phyloP scores from a whole-genome alignment of 2,329 filamentous ascomycete genomes.

The Pseudogymnoascus sp. region DNA sequence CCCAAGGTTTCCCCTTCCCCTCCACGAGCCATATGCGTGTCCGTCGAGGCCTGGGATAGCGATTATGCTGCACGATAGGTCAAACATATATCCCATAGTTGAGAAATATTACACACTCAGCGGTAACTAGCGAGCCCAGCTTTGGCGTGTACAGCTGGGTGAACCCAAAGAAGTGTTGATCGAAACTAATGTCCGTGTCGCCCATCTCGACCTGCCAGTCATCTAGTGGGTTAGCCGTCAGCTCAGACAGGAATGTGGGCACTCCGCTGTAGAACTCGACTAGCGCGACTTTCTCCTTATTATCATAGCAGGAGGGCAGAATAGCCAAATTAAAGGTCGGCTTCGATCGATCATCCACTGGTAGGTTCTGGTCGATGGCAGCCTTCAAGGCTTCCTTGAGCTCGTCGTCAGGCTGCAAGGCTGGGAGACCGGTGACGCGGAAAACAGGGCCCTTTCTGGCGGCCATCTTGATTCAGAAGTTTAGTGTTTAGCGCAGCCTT shows the following conservation, averaged over 20 bases:
- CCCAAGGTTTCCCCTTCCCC: conserved; percentile 19
- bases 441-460: not conserved
- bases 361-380: conserved; percentile 10
- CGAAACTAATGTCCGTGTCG: conserved; percentile 20
- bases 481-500: not conserved
- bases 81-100: not conserved
- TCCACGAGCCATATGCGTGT: conserved; percentile 30
- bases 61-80: conserved; percentile 20
- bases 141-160: conserved; percentile 22
- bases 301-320: conserved; percentile 14
- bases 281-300: conserved; percentile 10
- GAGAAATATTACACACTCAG: conserved; percentile 15
- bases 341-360: conserved; percentile 6
- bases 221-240: conserved; percentile 11
- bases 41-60: conserved; percentile 26
- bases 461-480: not conserved
- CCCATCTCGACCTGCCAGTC: conserved; percentile 15
- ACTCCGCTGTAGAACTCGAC: conserved; percentile 14
- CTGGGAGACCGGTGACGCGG: conserved; percentile 15
- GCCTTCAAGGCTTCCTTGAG: conserved; percentile 1
- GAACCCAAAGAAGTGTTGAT: conserved; percentile 24
- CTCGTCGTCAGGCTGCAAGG: conserved; percentile 13
- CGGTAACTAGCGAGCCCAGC: conserved; percentile 8
- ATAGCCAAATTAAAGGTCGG: not conserved
- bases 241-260: conserved; percentile 13